Conservation (phyloP, 225 moss, liverwort and hornwort species). For the Climacium dendroides region DNA sequence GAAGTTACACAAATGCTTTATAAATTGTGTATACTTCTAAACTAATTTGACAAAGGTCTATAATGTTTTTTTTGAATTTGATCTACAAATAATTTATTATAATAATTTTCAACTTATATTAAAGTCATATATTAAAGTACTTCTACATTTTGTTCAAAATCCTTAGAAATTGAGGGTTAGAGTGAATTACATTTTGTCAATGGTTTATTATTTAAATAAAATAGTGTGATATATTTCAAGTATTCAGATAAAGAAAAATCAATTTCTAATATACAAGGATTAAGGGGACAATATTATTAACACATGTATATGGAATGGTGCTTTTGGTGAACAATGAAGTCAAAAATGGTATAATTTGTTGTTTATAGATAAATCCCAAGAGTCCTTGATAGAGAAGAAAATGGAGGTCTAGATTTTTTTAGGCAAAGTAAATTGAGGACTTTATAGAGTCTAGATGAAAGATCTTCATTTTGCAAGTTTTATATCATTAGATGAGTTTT, state of each 20-base stretch:
- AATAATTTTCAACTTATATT: not conserved
- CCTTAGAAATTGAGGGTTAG: not conserved
- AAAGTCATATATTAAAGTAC: no score
- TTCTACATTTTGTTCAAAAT: not conserved
- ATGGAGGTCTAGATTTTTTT: fast-evolving
- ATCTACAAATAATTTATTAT: not conserved
- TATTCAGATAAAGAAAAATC: not conserved
- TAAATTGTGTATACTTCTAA: not conserved
- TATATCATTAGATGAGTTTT: no score
- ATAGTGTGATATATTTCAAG: not conserved
- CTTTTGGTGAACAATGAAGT: not conserved
- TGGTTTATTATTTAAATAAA: not conserved
- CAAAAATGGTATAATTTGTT: not conserved
- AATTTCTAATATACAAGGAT: not conserved
- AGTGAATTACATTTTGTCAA: not conserved
- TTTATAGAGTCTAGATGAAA: fast-evolving
- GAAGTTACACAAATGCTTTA: fast-evolving
- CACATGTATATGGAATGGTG: not conserved
- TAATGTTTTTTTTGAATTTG: not conserved
- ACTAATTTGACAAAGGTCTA: not conserved
- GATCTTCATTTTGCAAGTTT: not conserved
- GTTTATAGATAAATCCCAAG: not conserved
- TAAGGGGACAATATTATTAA: not conserved
- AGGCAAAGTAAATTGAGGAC: fast-evolving
- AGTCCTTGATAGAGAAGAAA: fast-evolving